Percentiles rank a stretch among this genome's conserved stretches.
These are phyloP conservation scores for Aspergillus indologenus DNA, from an alignment of 495 filamentous ascomycete genomes.

Conservation along the genomic window DNA sequence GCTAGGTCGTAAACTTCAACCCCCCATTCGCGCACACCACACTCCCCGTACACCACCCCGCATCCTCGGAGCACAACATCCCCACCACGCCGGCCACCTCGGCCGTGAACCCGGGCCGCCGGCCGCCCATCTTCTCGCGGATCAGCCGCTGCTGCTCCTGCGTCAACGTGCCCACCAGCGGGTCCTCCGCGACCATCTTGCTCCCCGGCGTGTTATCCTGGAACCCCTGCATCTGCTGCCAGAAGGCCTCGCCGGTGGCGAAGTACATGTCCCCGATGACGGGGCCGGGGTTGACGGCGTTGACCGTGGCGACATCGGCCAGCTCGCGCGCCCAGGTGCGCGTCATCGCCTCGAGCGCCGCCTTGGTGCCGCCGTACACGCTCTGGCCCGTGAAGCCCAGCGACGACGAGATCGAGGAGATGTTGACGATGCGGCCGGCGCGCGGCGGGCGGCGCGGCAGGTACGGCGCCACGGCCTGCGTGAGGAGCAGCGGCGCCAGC, in stretches of 20 bases:
- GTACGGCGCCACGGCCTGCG: slow-evolving; percentile 65
- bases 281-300: slow-evolving; percentile 85
- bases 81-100: slow-evolving; percentile 85
- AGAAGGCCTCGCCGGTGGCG: slow-evolving; percentile 52
- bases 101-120: slow-evolving; percentile 61
- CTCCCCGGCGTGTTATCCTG: slow-evolving; percentile 68
- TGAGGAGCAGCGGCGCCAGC: slow-evolving; percentile 76
- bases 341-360: slow-evolving; percentile 88
- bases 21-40: slow-evolving; percentile 88
- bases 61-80: slow-evolving; percentile 75
- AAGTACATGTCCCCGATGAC: slow-evolving; percentile 77
- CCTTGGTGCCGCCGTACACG: slow-evolving; percentile 87
- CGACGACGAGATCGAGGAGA: slow-evolving; percentile 67
- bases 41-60: slow-evolving; percentile 77
- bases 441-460: slow-evolving; percentile 62
- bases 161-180: slow-evolving; percentile 53
- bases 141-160: slow-evolving; percentile 57
- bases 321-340: slow-evolving; percentile 84
- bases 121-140: slow-evolving; percentile 60
- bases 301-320: slow-evolving; percentile 73
- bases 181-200: slow-evolving; percentile 38
- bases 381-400: slow-evolving; percentile 68
- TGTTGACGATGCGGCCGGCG: slow-evolving; percentile 74
- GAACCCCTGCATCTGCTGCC: slow-evolving; percentile 54
- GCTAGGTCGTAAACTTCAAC: slow-evolving; percentile 46